Percentiles rank a stretch among this genome's conserved stretches.
These are phyloP conservation scores for Lichtheimia ramosa DNA, from an alignment of 371 early-diverging fungal species.

Conservation along the genomic window DNA sequence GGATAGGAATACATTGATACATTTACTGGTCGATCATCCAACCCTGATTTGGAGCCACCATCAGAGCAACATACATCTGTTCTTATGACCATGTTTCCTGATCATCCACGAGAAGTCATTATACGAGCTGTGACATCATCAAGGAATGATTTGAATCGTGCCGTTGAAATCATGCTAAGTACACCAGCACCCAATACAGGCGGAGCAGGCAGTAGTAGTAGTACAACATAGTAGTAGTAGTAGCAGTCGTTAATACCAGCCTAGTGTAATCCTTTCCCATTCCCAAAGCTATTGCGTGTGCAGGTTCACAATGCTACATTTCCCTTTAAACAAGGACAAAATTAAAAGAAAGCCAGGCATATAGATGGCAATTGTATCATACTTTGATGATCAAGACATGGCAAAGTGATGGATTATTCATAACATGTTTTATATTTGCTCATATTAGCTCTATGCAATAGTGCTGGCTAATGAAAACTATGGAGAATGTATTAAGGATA, in stretches of 20 bases:
- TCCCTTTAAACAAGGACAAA: no score
- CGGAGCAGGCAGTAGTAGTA: neutral
- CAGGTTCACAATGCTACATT: no score
- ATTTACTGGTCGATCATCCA: conserved; percentile 43
- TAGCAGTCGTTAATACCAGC: neutral
- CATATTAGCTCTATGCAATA: no score
- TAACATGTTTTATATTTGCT: no score
- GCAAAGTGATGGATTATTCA: no score
- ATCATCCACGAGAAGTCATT: conserved; percentile 55
- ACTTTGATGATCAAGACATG: no score
- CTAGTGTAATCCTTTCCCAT: no score
- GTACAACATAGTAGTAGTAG: neutral
- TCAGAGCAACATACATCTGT: conserved; percentile 52
- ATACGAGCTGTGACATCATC: conserved; percentile 54
- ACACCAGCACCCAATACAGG: conserved; percentile 30
- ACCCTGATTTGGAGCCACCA: conserved; percentile 25
- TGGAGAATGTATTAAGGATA: no score
- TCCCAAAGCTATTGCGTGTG: no score
- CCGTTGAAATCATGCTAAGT: conserved; percentile 54
- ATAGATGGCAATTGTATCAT: no score
- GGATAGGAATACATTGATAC: conserved; percentile 56
- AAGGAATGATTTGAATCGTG: conserved; percentile 56
- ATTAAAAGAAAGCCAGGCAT: no score
- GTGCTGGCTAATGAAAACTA: no score
- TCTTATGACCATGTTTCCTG: conserved; percentile 59